Conservation (phyloP, 768 basidiomycete genomes). For the Russula brevipes region DNA sequence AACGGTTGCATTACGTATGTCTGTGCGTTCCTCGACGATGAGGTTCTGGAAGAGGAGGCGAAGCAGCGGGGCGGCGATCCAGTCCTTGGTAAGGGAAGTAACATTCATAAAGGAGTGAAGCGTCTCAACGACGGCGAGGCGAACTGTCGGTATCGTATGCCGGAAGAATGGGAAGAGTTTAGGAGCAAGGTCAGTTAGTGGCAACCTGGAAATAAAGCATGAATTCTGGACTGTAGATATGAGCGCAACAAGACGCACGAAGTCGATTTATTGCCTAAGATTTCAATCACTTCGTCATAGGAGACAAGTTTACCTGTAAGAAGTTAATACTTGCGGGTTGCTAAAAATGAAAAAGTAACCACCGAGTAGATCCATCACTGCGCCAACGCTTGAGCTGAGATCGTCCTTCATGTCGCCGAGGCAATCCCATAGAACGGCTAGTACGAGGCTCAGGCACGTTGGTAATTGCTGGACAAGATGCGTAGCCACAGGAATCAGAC, state of each 20-base stretch:
- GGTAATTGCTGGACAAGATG: constrained; percentile 74
- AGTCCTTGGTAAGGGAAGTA: constrained; percentile 64
- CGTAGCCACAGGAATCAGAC: constrained; percentile 80
- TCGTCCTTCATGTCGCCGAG: constrained; percentile 93
- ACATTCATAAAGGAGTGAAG: constrained; percentile 82
- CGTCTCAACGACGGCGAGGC: constrained; percentile 87
- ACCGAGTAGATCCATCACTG: constrained; percentile 98
- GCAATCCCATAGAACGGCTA: constrained; percentile 87
- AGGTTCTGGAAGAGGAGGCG: constrained; percentile 91
- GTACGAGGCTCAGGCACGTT: constrained; percentile 63
- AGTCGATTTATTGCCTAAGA: constrained; percentile 60
- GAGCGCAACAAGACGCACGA: constrained; percentile 51
- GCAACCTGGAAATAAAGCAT: constrained; percentile 47
- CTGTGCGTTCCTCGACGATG: constrained; percentile 81
- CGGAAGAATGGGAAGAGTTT: constrained; percentile 95
- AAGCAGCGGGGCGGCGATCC: constrained; percentile 75
- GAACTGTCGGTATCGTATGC: constrained; percentile 91
- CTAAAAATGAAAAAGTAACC: background rate
- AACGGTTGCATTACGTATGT: constrained; percentile 72
- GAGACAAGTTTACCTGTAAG: constrained; percentile 72
- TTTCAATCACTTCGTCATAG: constrained; percentile 69
- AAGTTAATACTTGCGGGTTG: background rate
- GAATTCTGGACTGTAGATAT: background rate
- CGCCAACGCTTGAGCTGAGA: constrained; percentile 90
- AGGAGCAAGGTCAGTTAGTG: constrained; percentile 76